These are phyloP conservation scores for Pichia thaimueangensis DNA, from an alignment of 805 yeast genomes.

Conservation along the genomic window DNA sequence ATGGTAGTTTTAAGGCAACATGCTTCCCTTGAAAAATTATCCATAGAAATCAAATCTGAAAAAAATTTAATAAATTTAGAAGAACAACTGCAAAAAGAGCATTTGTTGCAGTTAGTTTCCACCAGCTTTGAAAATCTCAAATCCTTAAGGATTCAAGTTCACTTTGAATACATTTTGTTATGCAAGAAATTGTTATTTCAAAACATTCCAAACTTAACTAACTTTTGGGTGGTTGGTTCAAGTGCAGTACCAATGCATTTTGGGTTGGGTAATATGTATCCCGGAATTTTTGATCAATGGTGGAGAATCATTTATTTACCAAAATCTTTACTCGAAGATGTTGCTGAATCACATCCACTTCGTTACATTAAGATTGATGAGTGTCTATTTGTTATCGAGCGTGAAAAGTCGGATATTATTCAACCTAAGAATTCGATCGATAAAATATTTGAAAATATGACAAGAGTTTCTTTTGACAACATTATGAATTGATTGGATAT, in stretches of 20 bases:
- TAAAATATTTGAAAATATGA: slow-evolving; percentile 37
- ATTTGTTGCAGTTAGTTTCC: slow-evolving; percentile 14
- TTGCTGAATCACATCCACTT: slow-evolving; percentile 19
- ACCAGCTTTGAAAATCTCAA: slow-evolving; percentile 23
- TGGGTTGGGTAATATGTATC: slow-evolving; percentile 48
- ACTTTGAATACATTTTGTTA: slow-evolving; percentile 28
- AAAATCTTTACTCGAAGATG: slow-evolving; percentile 26
- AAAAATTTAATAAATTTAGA: slow-evolving; percentile 17
- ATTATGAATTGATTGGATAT: neutral
- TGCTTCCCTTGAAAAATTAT: slow-evolving; percentile 18
- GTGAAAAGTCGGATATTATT: slow-evolving; percentile 16
- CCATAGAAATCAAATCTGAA: slow-evolving; percentile 22
- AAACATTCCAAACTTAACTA: slow-evolving; percentile 25
- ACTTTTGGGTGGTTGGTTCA: slow-evolving; percentile 42
- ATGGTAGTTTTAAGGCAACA: slow-evolving; percentile 11
- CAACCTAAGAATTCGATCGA: slow-evolving; percentile 42
- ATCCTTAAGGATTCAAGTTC: slow-evolving; percentile 35
- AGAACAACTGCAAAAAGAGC: slow-evolving; percentile 15
- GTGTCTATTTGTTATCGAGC: slow-evolving; percentile 38
- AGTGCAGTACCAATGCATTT: slow-evolving; percentile 50
- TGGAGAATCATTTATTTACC: slow-evolving; percentile 50
- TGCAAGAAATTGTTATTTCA: slow-evolving; percentile 25
- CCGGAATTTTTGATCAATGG: slow-evolving; percentile 53
- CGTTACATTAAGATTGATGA: slow-evolving; percentile 42
- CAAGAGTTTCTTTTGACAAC: slow-evolving; percentile 15